Percentiles rank a stretch among this genome's conserved stretches.
These are phyloP conservation scores for Cordyceps militaris DNA, from an alignment of 2,329 filamentous ascomycete genomes.

Conservation along the genomic window DNA sequence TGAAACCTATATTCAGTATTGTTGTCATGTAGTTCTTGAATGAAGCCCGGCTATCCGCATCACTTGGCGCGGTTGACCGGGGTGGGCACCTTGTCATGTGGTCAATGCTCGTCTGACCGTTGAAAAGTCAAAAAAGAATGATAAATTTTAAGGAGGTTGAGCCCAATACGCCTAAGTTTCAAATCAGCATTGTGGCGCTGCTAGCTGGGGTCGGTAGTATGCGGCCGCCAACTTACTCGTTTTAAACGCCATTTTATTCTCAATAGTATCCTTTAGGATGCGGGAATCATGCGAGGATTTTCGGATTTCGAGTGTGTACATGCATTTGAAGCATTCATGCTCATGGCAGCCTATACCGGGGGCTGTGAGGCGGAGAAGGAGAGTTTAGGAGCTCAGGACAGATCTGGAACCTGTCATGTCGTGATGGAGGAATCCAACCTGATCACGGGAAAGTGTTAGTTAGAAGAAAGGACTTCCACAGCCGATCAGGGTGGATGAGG, in stretches of 20 bases:
- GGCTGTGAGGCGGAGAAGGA: not conserved
- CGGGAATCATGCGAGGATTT: not conserved
- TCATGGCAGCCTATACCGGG: not conserved
- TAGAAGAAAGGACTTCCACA: too few relatives aligned
- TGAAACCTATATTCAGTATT: not conserved
- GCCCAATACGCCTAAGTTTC: not conserved
- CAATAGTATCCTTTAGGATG: not conserved
- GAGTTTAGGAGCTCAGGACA: not conserved
- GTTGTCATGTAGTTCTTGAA: not conserved
- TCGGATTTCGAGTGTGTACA: not conserved
- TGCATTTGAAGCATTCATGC: not conserved
- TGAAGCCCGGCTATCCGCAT: not conserved
- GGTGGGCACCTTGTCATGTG: not conserved
- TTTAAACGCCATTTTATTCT: not conserved
- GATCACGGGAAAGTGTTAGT: too few relatives aligned
- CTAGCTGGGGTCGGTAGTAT: not conserved
- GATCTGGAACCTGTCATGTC: too few relatives aligned
- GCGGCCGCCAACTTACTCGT: not conserved
- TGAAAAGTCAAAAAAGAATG: not conserved
- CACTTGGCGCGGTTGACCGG: not conserved
- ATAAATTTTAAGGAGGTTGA: not conserved
- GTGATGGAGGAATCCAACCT: too few relatives aligned
- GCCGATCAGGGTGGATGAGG: too few relatives aligned
- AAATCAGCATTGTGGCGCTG: not conserved
- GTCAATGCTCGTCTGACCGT: not conserved